Base-by-base conservation (phyloP, 306 rosid species). In the Myrica gale region DNA sequence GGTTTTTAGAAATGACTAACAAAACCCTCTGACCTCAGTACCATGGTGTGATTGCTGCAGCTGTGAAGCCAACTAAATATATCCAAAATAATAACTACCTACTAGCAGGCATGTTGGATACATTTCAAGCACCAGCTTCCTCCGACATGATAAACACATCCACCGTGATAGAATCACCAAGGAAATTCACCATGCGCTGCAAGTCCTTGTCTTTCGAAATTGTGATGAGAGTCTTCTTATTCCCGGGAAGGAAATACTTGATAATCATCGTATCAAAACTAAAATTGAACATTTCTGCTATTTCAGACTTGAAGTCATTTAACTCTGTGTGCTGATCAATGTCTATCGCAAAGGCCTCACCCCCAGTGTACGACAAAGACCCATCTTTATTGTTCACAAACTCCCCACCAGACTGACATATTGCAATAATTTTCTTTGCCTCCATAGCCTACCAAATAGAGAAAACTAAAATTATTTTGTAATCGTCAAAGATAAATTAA, bases 161-260 rank as follows among this genome's bases (percentile, higher is more conserved):
- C 26, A 87, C 99, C 0, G 89, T 84, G 79, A 66, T 54, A 68
- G 89, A 74, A 71, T 92, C 99, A 20, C 93, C 93, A 5, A 88
- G 74, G 80, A 92, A 95, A 85, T 76, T 89, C 70, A 95, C 80
- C 99, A 95, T 95, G 41, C 99, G 96, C 67, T 90, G 97, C 84
- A 95, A 83, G 81, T 95, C 99, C 89, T 92, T 92, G 77, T 92
- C 99, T 81, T 90, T 92, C 9, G 99, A 95, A 43, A 95, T 83
- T 2, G 96, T 88, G 67, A 95, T 95, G 45, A 92, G 97, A 48
- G 97, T 95, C 86, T 81, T 95, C 88, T 88, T 92, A 75, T 95
- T 92, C 11, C 93, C 93, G 0, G 99, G 99, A 76, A 95, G 97
- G 72, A 95, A 90, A 84, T 95, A 95, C 89, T 92, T 95, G 80